Evolutionary conservation across 2,329 filamentous ascomycete species (phyloP).

Genomic region (Trichothecium sympodiale): DNA sequence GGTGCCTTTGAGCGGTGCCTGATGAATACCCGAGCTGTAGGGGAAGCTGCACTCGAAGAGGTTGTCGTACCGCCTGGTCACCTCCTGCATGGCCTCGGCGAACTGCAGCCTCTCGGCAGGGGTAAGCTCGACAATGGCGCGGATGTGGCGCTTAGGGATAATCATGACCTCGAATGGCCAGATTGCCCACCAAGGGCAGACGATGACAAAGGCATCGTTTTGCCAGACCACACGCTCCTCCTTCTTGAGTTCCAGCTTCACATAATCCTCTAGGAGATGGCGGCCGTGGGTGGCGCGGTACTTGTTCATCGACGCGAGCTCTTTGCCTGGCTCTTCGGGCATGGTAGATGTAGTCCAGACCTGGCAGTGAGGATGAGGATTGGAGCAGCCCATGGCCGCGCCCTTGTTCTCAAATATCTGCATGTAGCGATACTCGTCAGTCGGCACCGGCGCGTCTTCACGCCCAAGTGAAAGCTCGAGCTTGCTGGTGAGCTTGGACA

Average conservation of each 20-base stretch:
- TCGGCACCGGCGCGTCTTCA: constrained; percentile 35
- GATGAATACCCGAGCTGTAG: constrained; percentile 93
- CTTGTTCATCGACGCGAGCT: constrained; percentile 66
- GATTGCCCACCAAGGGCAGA: constrained; percentile 95
- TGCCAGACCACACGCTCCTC: constrained; percentile 79
- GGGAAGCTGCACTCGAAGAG: constrained; percentile 94
- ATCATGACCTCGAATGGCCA: constrained; percentile 98
- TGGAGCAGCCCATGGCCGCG: constrained; percentile 94
- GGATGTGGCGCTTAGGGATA: constrained; percentile 71
- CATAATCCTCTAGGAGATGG: constrained; percentile 80
- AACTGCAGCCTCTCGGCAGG: constrained; percentile 60
- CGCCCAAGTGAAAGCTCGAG: constrained; percentile 27
- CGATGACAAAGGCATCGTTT: constrained; percentile 72
- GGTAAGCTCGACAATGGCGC: constrained; percentile 72
- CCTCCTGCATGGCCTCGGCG: constrained; percentile 76
- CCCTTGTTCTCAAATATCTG: constrained; percentile 99
- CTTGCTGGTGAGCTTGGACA: constrained; percentile 31
- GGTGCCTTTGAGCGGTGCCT: constrained; percentile 76
- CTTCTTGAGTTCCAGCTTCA: constrained; percentile 69
- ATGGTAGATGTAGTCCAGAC: constrained; percentile 88
- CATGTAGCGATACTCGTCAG: constrained; percentile 85
- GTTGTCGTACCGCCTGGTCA: constrained; percentile 90
- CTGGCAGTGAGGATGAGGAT: constrained; percentile 94
- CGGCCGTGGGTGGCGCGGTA: constrained; percentile 62
- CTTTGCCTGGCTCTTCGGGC: constrained; percentile 77